Base-by-base conservation (phyloP, 1,284 basidiomycete species). In the Boletus semigastroideus region DNA sequence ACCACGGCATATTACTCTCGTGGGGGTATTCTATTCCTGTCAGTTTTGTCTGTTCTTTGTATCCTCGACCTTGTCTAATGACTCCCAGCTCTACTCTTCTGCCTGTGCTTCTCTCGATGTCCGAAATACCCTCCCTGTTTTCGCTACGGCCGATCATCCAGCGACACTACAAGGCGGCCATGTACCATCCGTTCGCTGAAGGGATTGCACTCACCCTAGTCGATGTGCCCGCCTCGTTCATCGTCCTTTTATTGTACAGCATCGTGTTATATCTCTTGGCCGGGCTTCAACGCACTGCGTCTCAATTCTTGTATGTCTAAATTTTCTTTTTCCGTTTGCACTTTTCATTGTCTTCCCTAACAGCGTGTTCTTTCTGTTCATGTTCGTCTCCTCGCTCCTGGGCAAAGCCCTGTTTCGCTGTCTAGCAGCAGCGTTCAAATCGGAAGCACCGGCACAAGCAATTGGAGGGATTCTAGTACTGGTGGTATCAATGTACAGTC, bases 11-110 rank as follows among this genome's bases (percentile, higher is more conserved):
- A 83, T 67, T 95, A 88, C 75, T 86, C 87, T 14, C 82, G 92
- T 19, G 91, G 91, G 4, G 92, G 92, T 72, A 74, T 86, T 20
- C 68, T 88, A 9, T 88, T 86, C 73, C 87, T 87, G 83, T 85
- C 53, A 34, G 78, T 68, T 14, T 20, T 49, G 5, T 42, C 8
- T 34, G 6, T 34, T n/a, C 5, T 48, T 43, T 17, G 1, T 25
- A 6, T 11, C 4, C 3, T 44, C 22, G 25, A 14, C 1, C 33
- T 48, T 12, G 14, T 41, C 43, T 51, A 16, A 56, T 17, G 42
- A 17, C n/a, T 17, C 14, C n/a, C 27, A 71, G 68, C 33, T 51
- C 69, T 12, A 45, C 72, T 8, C 61, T 73, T 34, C 51, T 72
- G 16, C 57, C 61, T 20, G 65, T 68, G 1, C 56, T 73, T 16